Conservation (phyloP, 768 basidiomycete genomes). For the Leccinum disarticulatum region DNA sequence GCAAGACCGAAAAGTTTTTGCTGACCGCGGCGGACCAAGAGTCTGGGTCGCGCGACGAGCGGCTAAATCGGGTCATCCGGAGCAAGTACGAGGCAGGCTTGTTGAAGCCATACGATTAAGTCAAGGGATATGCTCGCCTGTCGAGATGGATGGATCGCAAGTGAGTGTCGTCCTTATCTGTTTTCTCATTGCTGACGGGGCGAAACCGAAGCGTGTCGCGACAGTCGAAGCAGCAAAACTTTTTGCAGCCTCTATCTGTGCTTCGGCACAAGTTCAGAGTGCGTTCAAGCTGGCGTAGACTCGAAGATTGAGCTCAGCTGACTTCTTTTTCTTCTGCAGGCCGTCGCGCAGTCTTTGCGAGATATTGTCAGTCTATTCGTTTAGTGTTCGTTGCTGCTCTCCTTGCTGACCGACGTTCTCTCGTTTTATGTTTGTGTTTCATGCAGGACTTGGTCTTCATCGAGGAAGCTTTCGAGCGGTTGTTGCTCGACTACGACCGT, state of each 20-base stretch:
- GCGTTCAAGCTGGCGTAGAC: neutral
- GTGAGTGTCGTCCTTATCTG: conserved; percentile 40
- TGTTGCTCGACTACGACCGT: conserved; percentile 93
- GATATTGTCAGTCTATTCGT: neutral
- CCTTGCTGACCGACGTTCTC: neutral
- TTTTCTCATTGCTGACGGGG: conserved; percentile 53
- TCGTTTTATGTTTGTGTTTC: neutral
- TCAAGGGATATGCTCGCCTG: conserved; percentile 89
- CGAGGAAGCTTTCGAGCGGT: conserved; percentile 95
- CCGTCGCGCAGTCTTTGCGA: neutral
- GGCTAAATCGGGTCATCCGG: conserved; percentile 84
- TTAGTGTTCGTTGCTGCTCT: neutral
- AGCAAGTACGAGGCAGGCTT: conserved; percentile 97
- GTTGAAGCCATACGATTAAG: conserved; percentile 94
- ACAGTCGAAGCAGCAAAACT: conserved; percentile 89
- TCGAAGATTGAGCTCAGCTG: neutral
- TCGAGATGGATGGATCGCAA: conserved; percentile 95
- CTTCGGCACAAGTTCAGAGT: neutral
- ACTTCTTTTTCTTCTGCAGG: neutral
- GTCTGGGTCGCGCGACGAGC: conserved; percentile 85
- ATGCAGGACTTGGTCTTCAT: conserved; percentile 90
- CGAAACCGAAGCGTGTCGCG: conserved; percentile 65
- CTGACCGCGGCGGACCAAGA: conserved; percentile 95
- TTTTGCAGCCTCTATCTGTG: conserved; percentile 80
- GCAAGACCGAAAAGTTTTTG: conserved; percentile 66